Evolutionary conservation across 257 asterid genomes (phyloP), one percentile per base, ranked within the genome.

Genomic region (Petunia axillaris): DNA sequence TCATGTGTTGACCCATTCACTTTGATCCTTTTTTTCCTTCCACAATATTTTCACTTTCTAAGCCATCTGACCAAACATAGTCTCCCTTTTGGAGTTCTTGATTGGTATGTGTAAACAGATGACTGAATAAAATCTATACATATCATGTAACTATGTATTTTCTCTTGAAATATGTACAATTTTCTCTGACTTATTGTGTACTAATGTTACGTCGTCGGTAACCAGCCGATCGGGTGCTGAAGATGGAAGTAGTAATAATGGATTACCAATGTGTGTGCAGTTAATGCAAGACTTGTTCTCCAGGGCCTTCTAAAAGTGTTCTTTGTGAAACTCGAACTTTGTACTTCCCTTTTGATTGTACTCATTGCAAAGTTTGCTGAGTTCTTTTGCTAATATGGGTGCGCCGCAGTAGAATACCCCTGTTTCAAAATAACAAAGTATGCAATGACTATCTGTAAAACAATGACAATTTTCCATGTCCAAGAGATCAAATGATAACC

Each of bases 381-480:
- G 98, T 87, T 93, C 98, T 87, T 93, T 95, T 13, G 97, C 99
- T 86, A 92, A 87, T 50, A 91, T 92, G 16, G 97, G 97, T 64
- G 89, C 92, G 43, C 99, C 98, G 37, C 98, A 93, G 76, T 93
- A 93, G 93, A 95, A 95, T 67, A 95, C 99, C 58, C 98, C 98
- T 94, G 94, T 62, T 84, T 83, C 77, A 80, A 40, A 1, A 40
- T 64, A 75, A 50, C 16, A 38, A 8, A 62, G 9, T n/a, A n/a
- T 25, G 5, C 1, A 13, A n/a, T 66, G 50, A 71, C 46, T 50
- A 5, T 8, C 43, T 0, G 6, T 48, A 71, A 71, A 50, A 63
- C 25, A 14, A 40, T 16, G 48, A 40, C 25, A 68, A 48, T 11
- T 40, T 8, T 48, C 64, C 8, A 15, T 36, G 52, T 74, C 37